Base-by-base conservation (phyloP, 768 basidiomycete species). In the Phlegmacium glaucopus region DNA sequence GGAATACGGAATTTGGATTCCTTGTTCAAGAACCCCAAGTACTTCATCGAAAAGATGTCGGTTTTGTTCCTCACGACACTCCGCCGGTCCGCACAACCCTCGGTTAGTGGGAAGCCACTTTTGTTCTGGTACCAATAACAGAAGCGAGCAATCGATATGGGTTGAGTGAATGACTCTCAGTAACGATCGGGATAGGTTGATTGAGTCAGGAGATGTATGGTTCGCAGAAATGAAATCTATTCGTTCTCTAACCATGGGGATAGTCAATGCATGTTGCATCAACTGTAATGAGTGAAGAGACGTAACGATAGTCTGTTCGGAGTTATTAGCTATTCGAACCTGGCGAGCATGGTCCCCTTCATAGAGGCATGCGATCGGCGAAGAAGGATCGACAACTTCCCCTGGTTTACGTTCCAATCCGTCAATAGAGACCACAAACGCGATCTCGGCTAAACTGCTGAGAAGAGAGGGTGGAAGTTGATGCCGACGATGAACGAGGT, bases 51-150 rank as follows among this genome's bases (percentile, higher is more conserved):
- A 76, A 2, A 78, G 61, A 34, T 4, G 11, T 49, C 32, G 35
- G 17, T n/a, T n/a, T 48, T 11, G 41, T 57, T 34, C 69, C 66
- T 15, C 61, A 22, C 22, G 58, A 50, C 72, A 72, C 11, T 59
- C 47, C 1, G 41, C 48, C 13, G 66, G 57, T 4, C 50, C 49
- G 10, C 60, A 47, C n/a, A 76, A 54, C 4, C 71, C 72, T 22
- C 49, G 40, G 11, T 44, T 50, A 2, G 73, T 74, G 0, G 75
- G 75, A 6, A 78, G 50, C 74, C 76, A 76, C 15, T 35, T 34
- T 6, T 53, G 30, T 6, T 50, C 22, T 35, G 47, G 41, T 17
- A 51, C 40, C 10, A 51, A 15, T 11, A 17, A 5, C 28, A 60
- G 46, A 3, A 36, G 27, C 0, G 55, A 49, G 43, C 51, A 60